These are phyloP conservation scores for Pseudisothecium myosuroides DNA, from an alignment of 225 moss, liverwort and hornwort species.

Conservation along the genomic window DNA sequence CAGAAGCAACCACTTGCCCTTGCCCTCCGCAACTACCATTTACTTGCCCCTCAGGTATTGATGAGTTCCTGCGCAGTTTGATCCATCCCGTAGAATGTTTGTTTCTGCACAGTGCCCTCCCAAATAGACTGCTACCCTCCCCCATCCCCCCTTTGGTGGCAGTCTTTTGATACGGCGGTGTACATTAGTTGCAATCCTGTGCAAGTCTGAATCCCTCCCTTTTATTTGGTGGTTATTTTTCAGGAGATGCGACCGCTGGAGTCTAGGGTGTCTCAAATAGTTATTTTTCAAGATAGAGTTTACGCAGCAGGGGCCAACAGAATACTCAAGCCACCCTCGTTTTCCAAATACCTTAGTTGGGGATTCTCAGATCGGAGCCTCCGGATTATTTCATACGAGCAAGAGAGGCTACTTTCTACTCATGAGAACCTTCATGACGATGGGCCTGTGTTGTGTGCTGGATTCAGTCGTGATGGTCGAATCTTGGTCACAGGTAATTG, in stretches of 20 bases:
- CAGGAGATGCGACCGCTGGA: slow-evolving; percentile 67
- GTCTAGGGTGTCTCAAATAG: slow-evolving; percentile 67
- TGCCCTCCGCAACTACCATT: slow-evolving; percentile 64
- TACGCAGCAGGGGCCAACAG: slow-evolving; percentile 64
- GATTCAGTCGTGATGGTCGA: slow-evolving; percentile 83
- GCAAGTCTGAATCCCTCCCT: not conserved
- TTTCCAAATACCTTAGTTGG: slow-evolving; percentile 72
- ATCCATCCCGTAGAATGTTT: not conserved
- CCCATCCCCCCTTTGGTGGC: too few species aligned
- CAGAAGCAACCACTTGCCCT: slow-evolving; percentile 52
- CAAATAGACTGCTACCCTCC: too few species aligned
- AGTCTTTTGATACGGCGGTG: not conserved
- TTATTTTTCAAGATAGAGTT: slow-evolving; percentile 76
- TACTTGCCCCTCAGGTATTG: slow-evolving; percentile 55
- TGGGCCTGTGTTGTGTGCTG: slow-evolving; percentile 76
- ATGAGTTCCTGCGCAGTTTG: not conserved
- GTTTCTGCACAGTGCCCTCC: not conserved
- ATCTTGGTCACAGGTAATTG: slow-evolving; percentile 57
- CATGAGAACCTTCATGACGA: slow-evolving; percentile 86
- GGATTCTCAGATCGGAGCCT: slow-evolving; percentile 82
- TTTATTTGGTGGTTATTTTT: not conserved
- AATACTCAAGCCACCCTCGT: slow-evolving; percentile 72
- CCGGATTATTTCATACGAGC: slow-evolving; percentile 75
- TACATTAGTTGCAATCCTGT: not conserved
- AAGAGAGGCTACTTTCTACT: slow-evolving; percentile 80